Base-by-base conservation (phyloP, 768 basidiomycete species). In the Kockovaella imperatae region DNA sequence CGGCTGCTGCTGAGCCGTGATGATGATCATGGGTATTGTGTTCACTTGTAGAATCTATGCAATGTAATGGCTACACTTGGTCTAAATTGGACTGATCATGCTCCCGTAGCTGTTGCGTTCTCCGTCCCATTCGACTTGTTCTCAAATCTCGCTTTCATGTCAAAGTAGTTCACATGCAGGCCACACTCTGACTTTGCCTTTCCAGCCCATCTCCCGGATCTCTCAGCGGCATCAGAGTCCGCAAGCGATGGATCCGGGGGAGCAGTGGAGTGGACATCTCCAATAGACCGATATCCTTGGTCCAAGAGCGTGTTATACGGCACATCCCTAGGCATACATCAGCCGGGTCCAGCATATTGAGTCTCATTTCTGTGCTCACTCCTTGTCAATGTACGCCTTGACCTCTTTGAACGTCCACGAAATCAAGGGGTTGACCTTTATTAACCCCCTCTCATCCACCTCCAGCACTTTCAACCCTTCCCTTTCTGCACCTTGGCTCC, bases 201-300 rank as follows among this genome's bases (percentile, higher is more conserved):
- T 5, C 86, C 87, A 2, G 83, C 82, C 95, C 95, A 99, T 45
- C 95, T 75, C 1, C 93, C 93, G 1, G 84, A 82, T 21, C 95
- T 79, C 73, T 99, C 95, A 3, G 77, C 79, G 0, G 68, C 72
- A 51, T 87, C 87, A 52, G 81, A 82, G 58, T 52, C 49, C 6
- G 59, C 56, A 6, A 62, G 53, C 20, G 49, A 45, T 8, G 68
- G 53, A 28, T 68, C 59, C 8, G 74, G 73, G 13, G 56, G 42
- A n/a, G 69, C 71, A 0, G 95, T 99, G 53, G 87, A 91, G 73
- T 99, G 95, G 86, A 91, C 93, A 72, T 99, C 95, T 3, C 95
- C 95, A 54, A 99, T 81, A 64, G 87, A 89, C 60, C 83, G 84
- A 75, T 97, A 99, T 3, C 95, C 95, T 67, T 88, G 81, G 51